phyloP scores from a whole-genome alignment of 345 rosid genomes.

The Eucalyptus sp. region DNA sequence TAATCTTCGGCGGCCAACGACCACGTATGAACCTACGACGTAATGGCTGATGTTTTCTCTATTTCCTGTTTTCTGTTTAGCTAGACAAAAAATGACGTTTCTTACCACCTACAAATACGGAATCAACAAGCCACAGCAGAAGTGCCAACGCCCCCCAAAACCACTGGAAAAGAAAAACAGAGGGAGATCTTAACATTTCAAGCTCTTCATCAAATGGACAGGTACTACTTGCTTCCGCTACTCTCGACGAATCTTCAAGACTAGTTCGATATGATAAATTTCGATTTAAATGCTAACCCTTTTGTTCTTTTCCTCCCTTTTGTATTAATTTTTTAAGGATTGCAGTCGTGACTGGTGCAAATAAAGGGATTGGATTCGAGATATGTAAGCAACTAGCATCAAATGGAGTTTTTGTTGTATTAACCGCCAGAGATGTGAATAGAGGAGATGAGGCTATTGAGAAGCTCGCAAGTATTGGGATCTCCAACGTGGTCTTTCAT shows the following conservation, averaged over 20 bases:
- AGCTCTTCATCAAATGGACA: neutral
- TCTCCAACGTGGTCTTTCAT: conserved; percentile 1
- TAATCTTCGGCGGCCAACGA: too few species aligned
- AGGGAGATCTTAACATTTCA: neutral
- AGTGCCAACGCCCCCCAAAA: neutral
- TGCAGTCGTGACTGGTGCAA: conserved; percentile 8
- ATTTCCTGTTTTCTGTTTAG: neutral
- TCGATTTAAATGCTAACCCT: neutral
- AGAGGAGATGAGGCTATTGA: neutral
- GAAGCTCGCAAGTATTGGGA: neutral
- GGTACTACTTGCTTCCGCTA: neutral
- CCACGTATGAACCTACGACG: neutral
- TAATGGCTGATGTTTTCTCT: neutral
- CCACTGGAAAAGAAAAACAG: neutral
- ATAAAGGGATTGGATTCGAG: conserved; percentile 11
- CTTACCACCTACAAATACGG: neutral
- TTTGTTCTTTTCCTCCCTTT: neutral
- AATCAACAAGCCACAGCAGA: neutral
- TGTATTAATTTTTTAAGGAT: neutral
- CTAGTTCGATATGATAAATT: neutral
- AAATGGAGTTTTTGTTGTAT: neutral
- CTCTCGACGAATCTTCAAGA: neutral
- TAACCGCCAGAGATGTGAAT: conserved; percentile 2
- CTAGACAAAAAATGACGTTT: neutral
- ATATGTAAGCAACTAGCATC: conserved; percentile 1